Evolutionary conservation across 2,329 filamentous ascomycete genomes (phyloP).

Genomic region (Pseudogymnoascus verrucosus): DNA sequence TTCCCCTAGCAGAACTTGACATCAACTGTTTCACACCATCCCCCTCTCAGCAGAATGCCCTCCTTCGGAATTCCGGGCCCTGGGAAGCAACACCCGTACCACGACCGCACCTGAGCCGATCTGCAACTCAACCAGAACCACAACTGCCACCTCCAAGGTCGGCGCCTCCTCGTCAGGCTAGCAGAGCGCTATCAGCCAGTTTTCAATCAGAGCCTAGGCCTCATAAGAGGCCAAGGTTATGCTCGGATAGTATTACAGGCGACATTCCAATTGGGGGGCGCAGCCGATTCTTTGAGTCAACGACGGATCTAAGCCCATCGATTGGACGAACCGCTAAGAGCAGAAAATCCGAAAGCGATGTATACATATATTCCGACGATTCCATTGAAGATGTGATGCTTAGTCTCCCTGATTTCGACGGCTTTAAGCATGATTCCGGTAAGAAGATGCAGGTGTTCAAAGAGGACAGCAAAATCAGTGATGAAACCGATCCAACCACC

Average conservation of each 20-base stretch:
- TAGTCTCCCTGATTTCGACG: slow-evolving; percentile 32
- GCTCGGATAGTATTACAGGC: slow-evolving; percentile 35
- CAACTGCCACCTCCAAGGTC: slow-evolving; percentile 25
- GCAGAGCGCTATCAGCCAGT: slow-evolving; percentile 32
- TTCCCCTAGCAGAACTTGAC: slow-evolving; percentile 58
- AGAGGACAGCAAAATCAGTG: neutral
- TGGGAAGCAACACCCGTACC: slow-evolving; percentile 46
- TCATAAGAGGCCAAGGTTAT: slow-evolving; percentile 42
- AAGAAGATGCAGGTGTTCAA: slow-evolving; percentile 2
- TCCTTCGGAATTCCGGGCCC: slow-evolving; percentile 44
- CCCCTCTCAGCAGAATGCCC: slow-evolving; percentile 52
- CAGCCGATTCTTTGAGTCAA: slow-evolving; percentile 40
- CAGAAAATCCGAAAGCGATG: slow-evolving; percentile 33
- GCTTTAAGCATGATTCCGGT: slow-evolving; percentile 13
- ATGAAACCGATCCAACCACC: neutral
- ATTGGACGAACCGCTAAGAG: slow-evolving; percentile 26
- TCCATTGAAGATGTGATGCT: slow-evolving; percentile 42
- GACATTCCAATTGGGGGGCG: slow-evolving; percentile 28
- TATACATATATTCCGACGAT: slow-evolving; percentile 46
- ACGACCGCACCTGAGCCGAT: slow-evolving; percentile 22
- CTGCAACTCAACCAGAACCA: slow-evolving; percentile 24
- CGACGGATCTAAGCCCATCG: slow-evolving; percentile 32
- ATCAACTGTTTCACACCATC: slow-evolving; percentile 60
- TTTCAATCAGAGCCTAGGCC: slow-evolving; percentile 37
- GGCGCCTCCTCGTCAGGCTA: slow-evolving; percentile 30